Evolutionary conservation across 257 asterid genomes (phyloP).

Genomic region (Mitragyna speciosa): DNA sequence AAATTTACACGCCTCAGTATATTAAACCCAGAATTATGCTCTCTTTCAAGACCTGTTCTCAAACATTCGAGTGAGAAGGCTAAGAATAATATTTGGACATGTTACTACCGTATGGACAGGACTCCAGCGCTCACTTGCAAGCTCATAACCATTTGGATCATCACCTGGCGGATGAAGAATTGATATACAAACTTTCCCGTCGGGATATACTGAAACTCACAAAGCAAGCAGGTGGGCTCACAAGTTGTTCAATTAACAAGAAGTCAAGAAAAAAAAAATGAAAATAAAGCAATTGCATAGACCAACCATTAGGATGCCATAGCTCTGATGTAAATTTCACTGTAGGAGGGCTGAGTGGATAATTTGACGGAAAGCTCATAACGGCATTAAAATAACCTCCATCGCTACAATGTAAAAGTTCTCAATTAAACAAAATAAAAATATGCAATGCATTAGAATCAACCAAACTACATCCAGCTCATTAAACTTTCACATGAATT

Average conservation of each 20-base stretch:
- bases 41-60: background rate
- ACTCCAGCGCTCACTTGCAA: conserved; percentile 96
- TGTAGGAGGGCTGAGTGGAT: conserved; percentile 88
- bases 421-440: conserved; percentile 4
- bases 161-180: conserved; percentile 98
- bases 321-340: conserved; percentile 85
- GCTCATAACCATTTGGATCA: conserved; percentile 96
- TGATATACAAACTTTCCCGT: conserved; percentile 92
- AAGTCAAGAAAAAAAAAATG: background rate
- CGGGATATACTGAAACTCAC: conserved; percentile 65
- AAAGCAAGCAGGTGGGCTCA: conserved; percentile 3
- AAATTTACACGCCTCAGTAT: background rate
- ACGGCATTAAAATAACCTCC: conserved; percentile 94
- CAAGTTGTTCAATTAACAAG: background rate
- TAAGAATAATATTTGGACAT: background rate
- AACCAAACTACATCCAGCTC: background rate
- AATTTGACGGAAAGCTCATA: conserved; percentile 81
- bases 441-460: background rate
- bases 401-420: conserved; percentile 57
- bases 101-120: conserved; percentile 86
- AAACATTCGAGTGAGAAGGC: no score
- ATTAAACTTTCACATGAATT: background rate
- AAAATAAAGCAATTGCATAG: background rate
- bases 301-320: conserved; percentile 98
- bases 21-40: background rate